These are phyloP conservation scores for Pelagomonas calceolata DNA, from an alignment of 108 stramenopile species.

Conservation along the genomic window DNA sequence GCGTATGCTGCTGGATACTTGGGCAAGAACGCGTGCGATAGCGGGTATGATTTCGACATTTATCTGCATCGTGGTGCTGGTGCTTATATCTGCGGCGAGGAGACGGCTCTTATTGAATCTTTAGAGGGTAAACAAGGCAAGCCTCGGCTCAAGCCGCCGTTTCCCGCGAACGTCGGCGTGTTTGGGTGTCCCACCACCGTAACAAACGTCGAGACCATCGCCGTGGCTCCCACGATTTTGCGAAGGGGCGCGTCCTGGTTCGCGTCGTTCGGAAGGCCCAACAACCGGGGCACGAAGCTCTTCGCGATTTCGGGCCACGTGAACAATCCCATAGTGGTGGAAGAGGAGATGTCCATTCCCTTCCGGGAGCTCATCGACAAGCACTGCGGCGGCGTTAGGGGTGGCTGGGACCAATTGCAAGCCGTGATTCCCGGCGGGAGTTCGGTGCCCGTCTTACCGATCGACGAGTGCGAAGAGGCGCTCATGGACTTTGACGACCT, in stretches of 20 bases:
- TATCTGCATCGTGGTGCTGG: constrained; percentile 99
- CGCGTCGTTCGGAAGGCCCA: constrained; percentile 84
- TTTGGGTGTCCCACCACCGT: constrained; percentile 99
- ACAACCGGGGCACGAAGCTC: constrained; percentile 96
- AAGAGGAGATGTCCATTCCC: constrained; percentile 98
- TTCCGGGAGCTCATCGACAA: constrained; percentile 93
- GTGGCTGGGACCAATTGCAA: constrained; percentile 97
- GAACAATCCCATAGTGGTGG: constrained; percentile 96
- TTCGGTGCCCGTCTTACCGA: constrained; percentile 93
- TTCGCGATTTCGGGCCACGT: constrained; percentile 98
- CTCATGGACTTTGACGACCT: constrained; percentile 99
- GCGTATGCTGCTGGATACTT: constrained; percentile 86
- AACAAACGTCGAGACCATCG: constrained; percentile 98
- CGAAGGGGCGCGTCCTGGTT: constrained; percentile 96
- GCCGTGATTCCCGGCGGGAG: constrained; percentile 99
- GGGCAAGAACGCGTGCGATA: constrained; percentile 92
- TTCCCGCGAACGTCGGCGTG: constrained; percentile 95
- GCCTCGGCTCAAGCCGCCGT: constrained; percentile 98
- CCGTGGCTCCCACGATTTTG: constrained; percentile 94
- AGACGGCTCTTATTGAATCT: constrained; percentile 96
- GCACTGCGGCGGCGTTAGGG: constrained; percentile 97
- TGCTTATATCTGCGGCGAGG: constrained; percentile 99
- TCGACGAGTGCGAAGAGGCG: constrained; percentile 86
- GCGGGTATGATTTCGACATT: constrained; percentile 98
- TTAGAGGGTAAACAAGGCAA: constrained; percentile 90